Base-by-base conservation (phyloP, 2,329 filamentous ascomycete species). In the Colletotrichum lini region DNA sequence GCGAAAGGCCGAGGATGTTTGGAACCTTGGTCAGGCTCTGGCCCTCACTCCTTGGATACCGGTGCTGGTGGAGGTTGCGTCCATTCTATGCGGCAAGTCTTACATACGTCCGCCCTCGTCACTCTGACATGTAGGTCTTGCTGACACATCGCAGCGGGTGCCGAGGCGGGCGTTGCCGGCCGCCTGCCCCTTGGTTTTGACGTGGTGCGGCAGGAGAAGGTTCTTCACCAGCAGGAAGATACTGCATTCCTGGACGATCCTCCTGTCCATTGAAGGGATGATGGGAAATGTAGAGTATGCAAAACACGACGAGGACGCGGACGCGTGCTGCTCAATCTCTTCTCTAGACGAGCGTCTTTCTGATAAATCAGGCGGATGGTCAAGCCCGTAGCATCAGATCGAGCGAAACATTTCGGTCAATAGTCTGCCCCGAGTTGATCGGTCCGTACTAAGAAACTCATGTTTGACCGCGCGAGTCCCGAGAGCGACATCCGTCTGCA, bases 21-120 rank as follows among this genome's bases (percentile, higher is more conserved):
- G 71, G 71, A 63, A 53, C 4, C 38, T 72, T 10, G 67, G 63
- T 2, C 71, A 73, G 49, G 35, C 59, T 13, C 68, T 73, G 26
- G 62, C 58, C 15, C 18, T 72, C 23, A 67, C 63, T 1, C 53
- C 63, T 1, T 73, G 63, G 67, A 23, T 59, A 45, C 53, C 67
- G 8, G 45, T 72, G 13, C 12, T 73, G 42, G 52, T 67, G 13
- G 63, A 67, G 26, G 15, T 65, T 7, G 18, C 26, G 23, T 40
- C 47, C 13, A 56, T 67, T 10, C 16, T 73, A 3, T 60, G 26
- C 40, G 40, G 71, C 72, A 64, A 57, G 67, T 47, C 18, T 21
- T 38, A 21, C n/a, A 9, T 40, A 4, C 9, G 3, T 44, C 42
- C 42, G 5, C 30, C 3, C n/a, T 6, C 12, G 30, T 30, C 10